Conservation (phyloP, 306 rosid species). For the Biancaea sappan region DNA sequence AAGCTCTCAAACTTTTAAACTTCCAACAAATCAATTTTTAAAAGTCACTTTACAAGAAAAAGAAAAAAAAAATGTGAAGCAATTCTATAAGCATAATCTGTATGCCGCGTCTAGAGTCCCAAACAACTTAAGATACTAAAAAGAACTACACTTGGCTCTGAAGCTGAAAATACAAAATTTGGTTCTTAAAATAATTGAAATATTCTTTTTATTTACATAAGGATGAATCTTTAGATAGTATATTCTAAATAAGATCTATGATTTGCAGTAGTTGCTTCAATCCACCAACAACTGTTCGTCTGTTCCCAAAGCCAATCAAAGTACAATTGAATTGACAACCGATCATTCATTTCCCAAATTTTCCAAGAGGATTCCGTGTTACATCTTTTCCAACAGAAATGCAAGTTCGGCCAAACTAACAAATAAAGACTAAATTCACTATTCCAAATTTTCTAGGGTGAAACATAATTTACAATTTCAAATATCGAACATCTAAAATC, state of each 20-base stretch:
- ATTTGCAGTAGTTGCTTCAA: background rate
- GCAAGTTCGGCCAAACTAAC: background rate
- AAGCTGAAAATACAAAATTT: background rate
- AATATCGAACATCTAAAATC: background rate
- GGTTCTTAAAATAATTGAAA: background rate
- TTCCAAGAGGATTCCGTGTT: background rate
- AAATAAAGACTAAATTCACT: background rate
- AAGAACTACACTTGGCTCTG: background rate
- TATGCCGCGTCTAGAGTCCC: background rate
- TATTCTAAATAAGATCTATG: background rate
- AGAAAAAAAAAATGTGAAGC: background rate
- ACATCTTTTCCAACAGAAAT: background rate
- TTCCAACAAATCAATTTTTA: background rate
- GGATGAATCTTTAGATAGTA: background rate
- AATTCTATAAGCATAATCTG: background rate
- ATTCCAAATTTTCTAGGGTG: slow-evolving; percentile 33
- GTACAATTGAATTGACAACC: slow-evolving; percentile 17
- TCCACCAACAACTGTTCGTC: slow-evolving; percentile 3
- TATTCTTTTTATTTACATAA: background rate
- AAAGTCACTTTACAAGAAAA: slow-evolving; percentile 2
- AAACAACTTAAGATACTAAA: background rate
- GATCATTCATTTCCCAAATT: background rate
- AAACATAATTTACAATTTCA: background rate
- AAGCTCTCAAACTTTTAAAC: background rate
- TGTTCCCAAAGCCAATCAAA: slow-evolving; percentile 19